These are phyloP conservation scores for Coccomyxa subellipsoidea DNA, from an alignment of 163 green algal species.

Conservation along the genomic window DNA sequence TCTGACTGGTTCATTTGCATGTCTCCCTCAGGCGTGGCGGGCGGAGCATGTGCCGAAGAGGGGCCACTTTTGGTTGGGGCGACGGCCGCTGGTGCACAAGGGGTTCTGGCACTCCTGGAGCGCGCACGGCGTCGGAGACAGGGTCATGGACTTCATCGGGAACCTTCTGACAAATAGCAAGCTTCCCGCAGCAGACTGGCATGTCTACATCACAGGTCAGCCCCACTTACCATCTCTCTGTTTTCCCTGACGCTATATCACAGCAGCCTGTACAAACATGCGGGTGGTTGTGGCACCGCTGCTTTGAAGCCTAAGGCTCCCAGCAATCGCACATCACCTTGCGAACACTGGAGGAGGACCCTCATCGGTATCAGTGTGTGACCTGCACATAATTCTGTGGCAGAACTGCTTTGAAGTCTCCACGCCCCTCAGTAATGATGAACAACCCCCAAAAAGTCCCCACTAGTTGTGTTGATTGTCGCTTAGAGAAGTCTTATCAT, in stretches of 20 bases:
- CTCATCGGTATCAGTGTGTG: too few relatives aligned
- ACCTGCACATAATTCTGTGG: too few relatives aligned
- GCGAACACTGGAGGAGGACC: too few relatives aligned
- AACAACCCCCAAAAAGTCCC: neutral
- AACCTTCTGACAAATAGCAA: neutral
- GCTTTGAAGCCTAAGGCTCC: too few relatives aligned
- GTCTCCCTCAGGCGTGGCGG: constrained; percentile 14
- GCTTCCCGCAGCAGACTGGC: neutral
- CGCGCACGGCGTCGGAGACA: neutral
- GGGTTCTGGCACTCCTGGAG: constrained; percentile 4
- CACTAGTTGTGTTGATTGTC: too few relatives aligned
- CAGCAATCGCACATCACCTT: too few relatives aligned
- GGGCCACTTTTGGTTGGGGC: constrained; percentile 11
- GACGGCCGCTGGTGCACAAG: constrained; percentile 17
- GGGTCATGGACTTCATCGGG: neutral
- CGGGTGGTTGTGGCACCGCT: neutral
- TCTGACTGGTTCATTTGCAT: neutral
- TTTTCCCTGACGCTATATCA: neutral
- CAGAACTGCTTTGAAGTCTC: too few relatives aligned
- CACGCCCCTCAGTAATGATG: too few relatives aligned
- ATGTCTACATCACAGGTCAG: neutral
- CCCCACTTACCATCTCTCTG: neutral
- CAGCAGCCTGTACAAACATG: neutral
- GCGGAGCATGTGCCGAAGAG: constrained; percentile 15
- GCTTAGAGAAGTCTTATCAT: too few relatives aligned